phyloP scores from a whole-genome alignment of 2,329 filamentous ascomycete species.

The Fusarium oligoseptatum region DNA sequence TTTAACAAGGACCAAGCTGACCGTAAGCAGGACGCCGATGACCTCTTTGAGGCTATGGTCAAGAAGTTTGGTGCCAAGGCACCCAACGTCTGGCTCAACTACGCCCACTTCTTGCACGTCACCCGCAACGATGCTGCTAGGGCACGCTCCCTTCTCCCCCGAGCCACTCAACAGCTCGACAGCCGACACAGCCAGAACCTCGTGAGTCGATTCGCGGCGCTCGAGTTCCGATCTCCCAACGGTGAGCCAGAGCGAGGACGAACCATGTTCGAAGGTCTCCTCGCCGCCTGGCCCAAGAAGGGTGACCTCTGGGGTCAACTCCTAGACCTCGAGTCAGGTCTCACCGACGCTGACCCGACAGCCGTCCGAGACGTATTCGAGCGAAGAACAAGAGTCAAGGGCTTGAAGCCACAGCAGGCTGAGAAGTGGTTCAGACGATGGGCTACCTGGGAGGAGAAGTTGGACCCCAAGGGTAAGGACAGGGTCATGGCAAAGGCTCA shows the following conservation, averaged over 20 bases:
- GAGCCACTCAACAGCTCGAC: slow-evolving; percentile 87
- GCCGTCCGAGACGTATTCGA: slow-evolving; percentile 84
- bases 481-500: slow-evolving; percentile 78
- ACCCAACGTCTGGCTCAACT: slow-evolving; percentile 91
- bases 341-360: slow-evolving; percentile 66
- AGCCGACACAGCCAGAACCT: slow-evolving; percentile 73
- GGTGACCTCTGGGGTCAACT: slow-evolving; percentile 95
- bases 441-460: slow-evolving; percentile 86
- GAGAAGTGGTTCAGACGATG: slow-evolving; percentile 93
- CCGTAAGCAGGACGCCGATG: slow-evolving; percentile 81
- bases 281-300: slow-evolving; percentile 88
- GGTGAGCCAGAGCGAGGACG: slow-evolving; percentile 92
- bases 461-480: slow-evolving; percentile 76
- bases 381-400: slow-evolving; percentile 76
- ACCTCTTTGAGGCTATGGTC: slow-evolving; percentile 85
- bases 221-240: slow-evolving; percentile 88
- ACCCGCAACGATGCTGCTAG: slow-evolving; percentile 77
- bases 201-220: slow-evolving; percentile 87
- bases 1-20: slow-evolving; percentile 43
- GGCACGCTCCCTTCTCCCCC: slow-evolving; percentile 81
- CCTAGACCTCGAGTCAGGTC: slow-evolving; percentile 83
- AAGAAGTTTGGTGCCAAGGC: slow-evolving; percentile 90
- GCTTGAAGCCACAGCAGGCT: slow-evolving; percentile 84
- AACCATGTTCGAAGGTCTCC: slow-evolving; percentile 91
- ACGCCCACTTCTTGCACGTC: slow-evolving; percentile 91